These are phyloP conservation scores for Psophocarpus tetragonolobus DNA, from an alignment of 306 rosid genomes.

Conservation along the genomic window DNA sequence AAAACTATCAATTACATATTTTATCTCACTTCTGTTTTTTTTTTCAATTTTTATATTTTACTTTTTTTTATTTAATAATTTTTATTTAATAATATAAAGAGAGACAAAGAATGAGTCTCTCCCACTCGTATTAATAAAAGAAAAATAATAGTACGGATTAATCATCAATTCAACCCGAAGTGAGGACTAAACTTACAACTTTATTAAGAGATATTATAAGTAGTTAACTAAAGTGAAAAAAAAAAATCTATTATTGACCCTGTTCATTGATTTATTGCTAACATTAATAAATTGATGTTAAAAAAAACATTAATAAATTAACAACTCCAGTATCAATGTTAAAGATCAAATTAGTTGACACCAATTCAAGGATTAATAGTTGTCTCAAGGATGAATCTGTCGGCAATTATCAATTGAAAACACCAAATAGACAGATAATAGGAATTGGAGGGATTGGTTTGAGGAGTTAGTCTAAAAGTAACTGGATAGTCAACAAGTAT, in stretches of 20 bases:
- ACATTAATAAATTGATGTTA: neutral
- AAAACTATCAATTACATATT: too few species aligned
- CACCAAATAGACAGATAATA: neutral
- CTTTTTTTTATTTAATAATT: too few species aligned
- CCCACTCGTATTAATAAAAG: neutral
- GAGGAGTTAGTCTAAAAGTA: neutral
- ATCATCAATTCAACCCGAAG: too few species aligned
- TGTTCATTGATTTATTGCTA: neutral
- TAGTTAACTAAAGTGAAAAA: too few species aligned
- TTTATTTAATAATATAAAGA: too few species aligned
- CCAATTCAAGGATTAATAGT: neutral
- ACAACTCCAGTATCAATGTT: neutral
- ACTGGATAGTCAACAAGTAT: neutral
- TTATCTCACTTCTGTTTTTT: too few species aligned
- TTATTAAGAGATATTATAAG: too few species aligned
- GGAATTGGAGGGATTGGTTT: neutral
- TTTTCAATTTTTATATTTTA: too few species aligned
- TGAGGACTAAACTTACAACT: too few species aligned
- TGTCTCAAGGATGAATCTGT: neutral
- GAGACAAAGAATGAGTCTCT: too few species aligned
- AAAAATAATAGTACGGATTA: too few species aligned
- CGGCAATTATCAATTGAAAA: neutral
- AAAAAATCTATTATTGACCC: neutral
- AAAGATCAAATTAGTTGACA: neutral
- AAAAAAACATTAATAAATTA: too few species aligned